These are phyloP conservation scores for Populus alba DNA, from an alignment of 345 rosid species.

Conservation along the genomic window DNA sequence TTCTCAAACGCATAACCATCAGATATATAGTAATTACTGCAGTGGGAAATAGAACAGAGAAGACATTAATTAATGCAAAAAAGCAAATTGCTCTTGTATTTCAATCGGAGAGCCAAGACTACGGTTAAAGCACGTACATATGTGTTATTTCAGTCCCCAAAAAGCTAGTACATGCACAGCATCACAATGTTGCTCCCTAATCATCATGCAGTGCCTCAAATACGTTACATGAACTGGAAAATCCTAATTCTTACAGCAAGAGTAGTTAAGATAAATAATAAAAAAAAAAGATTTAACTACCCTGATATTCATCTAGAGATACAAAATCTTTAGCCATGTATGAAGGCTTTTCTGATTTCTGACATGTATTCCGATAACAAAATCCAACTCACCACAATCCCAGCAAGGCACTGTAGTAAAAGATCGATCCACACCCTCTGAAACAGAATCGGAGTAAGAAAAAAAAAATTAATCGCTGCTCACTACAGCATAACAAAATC, in stretches of 20 bases:
- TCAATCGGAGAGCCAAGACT: background rate
- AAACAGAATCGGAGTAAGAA: background rate
- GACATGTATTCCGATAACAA: too few species aligned
- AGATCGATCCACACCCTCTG: background rate
- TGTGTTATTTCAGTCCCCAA: background rate
- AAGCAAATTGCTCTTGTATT: too few species aligned
- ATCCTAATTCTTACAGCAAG: background rate
- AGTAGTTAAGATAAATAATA: background rate
- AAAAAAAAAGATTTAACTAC: background rate
- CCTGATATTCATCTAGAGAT: background rate
- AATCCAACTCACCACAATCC: background rate
- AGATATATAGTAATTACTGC: too few species aligned
- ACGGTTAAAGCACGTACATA: background rate
- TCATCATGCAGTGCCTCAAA: too few species aligned
- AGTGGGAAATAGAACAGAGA: too few species aligned
- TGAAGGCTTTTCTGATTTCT: background rate
- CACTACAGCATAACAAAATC: background rate
- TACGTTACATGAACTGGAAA: too few species aligned
- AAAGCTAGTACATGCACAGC: background rate
- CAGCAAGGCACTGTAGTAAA: background rate
- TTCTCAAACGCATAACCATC: too few species aligned
- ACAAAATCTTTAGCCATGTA: background rate
- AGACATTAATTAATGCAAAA: too few species aligned
- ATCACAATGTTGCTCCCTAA: background rate
- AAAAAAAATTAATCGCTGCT: background rate